Conservation (phyloP, 2,329 filamentous ascomycete species). For the Ascochyta clinopodiicola region DNA sequence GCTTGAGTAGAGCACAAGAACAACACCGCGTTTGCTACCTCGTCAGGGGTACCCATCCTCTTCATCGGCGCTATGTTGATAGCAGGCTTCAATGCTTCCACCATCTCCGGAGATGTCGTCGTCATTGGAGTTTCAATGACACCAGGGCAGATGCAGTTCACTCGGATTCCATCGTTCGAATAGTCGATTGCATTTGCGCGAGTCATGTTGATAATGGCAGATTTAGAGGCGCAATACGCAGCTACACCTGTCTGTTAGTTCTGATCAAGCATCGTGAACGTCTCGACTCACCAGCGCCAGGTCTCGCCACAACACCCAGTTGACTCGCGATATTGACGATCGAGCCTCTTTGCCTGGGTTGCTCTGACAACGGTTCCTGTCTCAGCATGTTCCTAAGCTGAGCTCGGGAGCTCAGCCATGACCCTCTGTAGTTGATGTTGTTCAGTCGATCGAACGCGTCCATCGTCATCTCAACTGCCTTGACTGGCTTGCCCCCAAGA, state of each 20-base stretch:
- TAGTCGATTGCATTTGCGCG: constrained; percentile 64
- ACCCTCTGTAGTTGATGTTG: constrained; percentile 63
- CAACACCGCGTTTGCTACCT: constrained; percentile 61
- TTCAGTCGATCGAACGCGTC: constrained; percentile 62
- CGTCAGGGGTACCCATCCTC: constrained; percentile 57
- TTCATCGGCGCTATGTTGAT: constrained; percentile 56
- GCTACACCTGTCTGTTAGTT: constrained; percentile 45
- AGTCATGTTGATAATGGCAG: constrained; percentile 65
- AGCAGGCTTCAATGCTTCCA: constrained; percentile 47
- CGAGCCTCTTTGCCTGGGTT: constrained; percentile 46
- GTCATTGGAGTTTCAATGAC: constrained; percentile 54
- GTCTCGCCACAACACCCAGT: constrained; percentile 51
- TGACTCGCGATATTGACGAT: constrained; percentile 65
- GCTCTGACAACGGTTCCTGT: constrained; percentile 56
- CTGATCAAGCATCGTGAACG: neutral
- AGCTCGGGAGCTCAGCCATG: constrained; percentile 63
- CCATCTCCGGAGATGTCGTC: constrained; percentile 33
- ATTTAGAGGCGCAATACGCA: constrained; percentile 65
- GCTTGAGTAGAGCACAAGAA: constrained; percentile 61
- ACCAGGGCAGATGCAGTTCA: constrained; percentile 66
- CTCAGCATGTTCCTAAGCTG: constrained; percentile 59
- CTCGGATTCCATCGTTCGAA: constrained; percentile 56
- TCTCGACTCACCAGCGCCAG: constrained; percentile 29
- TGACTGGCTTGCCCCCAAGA: constrained; percentile 49
- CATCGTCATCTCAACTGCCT: constrained; percentile 56